Evolutionary conservation across 2,329 filamentous ascomycete genomes (phyloP), one percentile per base, ranked within the genome.

Genomic region (Fusarium verticillioides): DNA sequence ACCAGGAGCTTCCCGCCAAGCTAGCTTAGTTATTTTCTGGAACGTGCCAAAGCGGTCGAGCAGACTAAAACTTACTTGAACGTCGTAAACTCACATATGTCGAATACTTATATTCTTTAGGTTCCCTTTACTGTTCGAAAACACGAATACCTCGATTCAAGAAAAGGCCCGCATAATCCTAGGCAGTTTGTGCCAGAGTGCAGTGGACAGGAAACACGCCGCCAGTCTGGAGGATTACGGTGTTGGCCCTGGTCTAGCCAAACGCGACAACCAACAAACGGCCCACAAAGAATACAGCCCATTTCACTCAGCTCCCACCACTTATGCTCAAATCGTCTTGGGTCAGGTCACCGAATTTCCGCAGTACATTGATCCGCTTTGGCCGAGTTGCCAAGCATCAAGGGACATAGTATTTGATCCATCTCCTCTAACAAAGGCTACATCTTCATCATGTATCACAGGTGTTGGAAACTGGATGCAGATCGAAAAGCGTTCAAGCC

Each of bases 131-230:
- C 21, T 36, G 21, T 34, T 52, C 37, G n/a, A 47, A 12, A 28
- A 57, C 63, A 53, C 19, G 30, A 19, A 43, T 30, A 46, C 16
- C 19, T 49, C 47, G 13, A 44, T 34, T 23, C 19, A n/a, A 30
- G 34, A 34, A 61, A 42, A 26, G 30, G 19, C 15, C 28, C 26
- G 16, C 36, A 53, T 36, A 30, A 53, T 28, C 30, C 32, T 40
- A 63, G 47, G 32, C n/a, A 30, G 23, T 46, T 59, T 46, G 9
- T 23, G 32, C 36, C n/a, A 21, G 36, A 42, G 36, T 54, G 26
- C 60, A 72, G 63, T 69, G 71, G 23, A n/a, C 19, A 40, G 77
- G 66, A 73, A 60, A 72, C 74, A 75, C 57, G 57, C 63, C 52
- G 53, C 59, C 44, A 57, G 57, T 57, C 32, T 50, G 56, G 30